Evolutionary conservation across 2,329 filamentous ascomycete species (phyloP).

Genomic region (Exophiala aquamarina): DNA sequence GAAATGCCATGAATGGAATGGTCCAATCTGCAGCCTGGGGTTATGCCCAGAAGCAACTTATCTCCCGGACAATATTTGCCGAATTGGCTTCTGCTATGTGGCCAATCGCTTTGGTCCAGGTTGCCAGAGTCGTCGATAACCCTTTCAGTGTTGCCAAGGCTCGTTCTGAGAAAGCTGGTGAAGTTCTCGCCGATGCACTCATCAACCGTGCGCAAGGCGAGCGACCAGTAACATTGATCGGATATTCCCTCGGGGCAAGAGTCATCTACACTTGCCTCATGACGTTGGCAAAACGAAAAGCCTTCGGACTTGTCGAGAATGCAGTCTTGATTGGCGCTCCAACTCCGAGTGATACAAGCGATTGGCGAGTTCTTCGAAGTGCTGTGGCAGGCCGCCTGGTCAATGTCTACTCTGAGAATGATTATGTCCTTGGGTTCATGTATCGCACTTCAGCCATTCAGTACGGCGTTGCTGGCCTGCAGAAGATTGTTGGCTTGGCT

Average conservation of each 20-base stretch:
- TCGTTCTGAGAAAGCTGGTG: slow-evolving; percentile 76
- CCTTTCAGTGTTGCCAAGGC: slow-evolving; percentile 76
- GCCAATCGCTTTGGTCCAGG: slow-evolving; percentile 66
- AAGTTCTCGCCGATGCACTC: slow-evolving; percentile 76
- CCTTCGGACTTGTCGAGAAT: slow-evolving; percentile 81
- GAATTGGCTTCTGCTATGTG: slow-evolving; percentile 68
- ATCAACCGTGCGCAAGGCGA: slow-evolving; percentile 81
- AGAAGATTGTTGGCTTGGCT: slow-evolving; percentile 60
- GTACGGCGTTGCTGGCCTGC: slow-evolving; percentile 78
- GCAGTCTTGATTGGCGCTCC: slow-evolving; percentile 82
- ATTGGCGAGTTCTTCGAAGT: slow-evolving; percentile 75
- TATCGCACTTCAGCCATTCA: slow-evolving; percentile 83
- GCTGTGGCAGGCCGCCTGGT: slow-evolving; percentile 80
- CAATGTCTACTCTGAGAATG: slow-evolving; percentile 85
- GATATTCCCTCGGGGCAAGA: slow-evolving; percentile 77
- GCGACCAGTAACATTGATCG: slow-evolving; percentile 74
- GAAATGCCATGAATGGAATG: slow-evolving; percentile 73
- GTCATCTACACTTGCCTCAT: slow-evolving; percentile 82
- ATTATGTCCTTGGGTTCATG: slow-evolving; percentile 82
- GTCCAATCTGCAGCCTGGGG: slow-evolving; percentile 80
- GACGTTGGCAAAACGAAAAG: slow-evolving; percentile 71
- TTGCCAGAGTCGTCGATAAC: slow-evolving; percentile 72
- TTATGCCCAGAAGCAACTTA: slow-evolving; percentile 70
- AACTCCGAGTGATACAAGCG: slow-evolving; percentile 66
- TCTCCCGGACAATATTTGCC: slow-evolving; percentile 69